phyloP scores from a whole-genome alignment of 2,329 filamentous ascomycete species.

The Nakataea oryzae region DNA sequence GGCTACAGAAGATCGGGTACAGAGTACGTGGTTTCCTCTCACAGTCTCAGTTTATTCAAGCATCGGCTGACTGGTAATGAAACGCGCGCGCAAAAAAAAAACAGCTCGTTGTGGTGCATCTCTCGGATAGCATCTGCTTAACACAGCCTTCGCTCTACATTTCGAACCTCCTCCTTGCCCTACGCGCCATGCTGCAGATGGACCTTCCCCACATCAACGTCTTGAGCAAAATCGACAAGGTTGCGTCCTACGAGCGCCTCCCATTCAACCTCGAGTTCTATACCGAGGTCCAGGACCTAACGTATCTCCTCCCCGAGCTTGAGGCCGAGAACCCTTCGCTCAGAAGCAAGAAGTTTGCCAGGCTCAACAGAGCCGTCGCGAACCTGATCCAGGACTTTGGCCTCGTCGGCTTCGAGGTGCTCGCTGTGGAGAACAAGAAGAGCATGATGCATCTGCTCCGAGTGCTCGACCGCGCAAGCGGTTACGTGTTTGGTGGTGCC shows the following conservation, averaged over 20 bases:
- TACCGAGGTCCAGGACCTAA: slow-evolving; percentile 90
- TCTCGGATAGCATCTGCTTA: slow-evolving; percentile 88
- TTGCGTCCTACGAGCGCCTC: slow-evolving; percentile 71
- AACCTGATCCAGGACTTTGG: slow-evolving; percentile 83
- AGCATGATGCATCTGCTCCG: slow-evolving; percentile 90
- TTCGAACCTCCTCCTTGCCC: slow-evolving; percentile 82
- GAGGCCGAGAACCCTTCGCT: slow-evolving; percentile 65
- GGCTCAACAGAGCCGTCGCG: slow-evolving; percentile 78
- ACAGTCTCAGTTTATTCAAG: background rate
- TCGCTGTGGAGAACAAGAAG: slow-evolving; percentile 93
- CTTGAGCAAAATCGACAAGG: slow-evolving; percentile 94
- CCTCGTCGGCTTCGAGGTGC: slow-evolving; percentile 81
- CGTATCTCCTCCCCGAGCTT: slow-evolving; percentile 71
- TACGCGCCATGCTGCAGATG: slow-evolving; percentile 96
- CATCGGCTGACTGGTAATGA: background rate
- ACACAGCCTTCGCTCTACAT: slow-evolving; percentile 92
- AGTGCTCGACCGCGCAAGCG: slow-evolving; percentile 82
- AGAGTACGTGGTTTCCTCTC: slow-evolving; percentile 52
- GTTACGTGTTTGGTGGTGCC: slow-evolving; percentile 83
- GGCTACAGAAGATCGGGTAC: slow-evolving; percentile 82
- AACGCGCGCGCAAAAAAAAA: slow-evolving; percentile 12
- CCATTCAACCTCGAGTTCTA: slow-evolving; percentile 97
- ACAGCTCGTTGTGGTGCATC: slow-evolving; percentile 84
- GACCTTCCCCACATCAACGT: slow-evolving; percentile 94
- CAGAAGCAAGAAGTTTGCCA: slow-evolving; percentile 65